phyloP scores from a whole-genome alignment of 2,329 filamentous ascomycete species.

The Sporothrix pseudoabietina region DNA sequence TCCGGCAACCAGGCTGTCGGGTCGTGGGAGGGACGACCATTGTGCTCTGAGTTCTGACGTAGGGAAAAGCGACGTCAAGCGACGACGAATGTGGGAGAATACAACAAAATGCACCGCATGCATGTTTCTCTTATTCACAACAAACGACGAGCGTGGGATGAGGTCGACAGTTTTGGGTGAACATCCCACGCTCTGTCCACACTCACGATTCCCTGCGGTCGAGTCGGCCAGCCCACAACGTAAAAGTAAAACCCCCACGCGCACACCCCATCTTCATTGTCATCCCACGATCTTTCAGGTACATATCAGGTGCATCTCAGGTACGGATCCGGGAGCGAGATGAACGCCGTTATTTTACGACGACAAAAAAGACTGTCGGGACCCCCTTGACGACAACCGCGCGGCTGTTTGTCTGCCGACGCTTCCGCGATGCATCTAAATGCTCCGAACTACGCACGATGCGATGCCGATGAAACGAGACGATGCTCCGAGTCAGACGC shows the following conservation, averaged over 20 bases:
- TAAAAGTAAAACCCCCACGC: constrained; percentile 2
- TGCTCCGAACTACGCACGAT: neutral
- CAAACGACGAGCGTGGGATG: neutral
- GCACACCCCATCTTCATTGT: neutral
- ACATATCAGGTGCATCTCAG: neutral
- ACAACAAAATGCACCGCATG: neutral
- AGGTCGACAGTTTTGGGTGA: neutral
- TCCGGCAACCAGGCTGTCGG: constrained; percentile 10
- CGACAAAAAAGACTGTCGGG: neutral
- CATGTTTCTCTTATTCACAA: constrained; percentile 9
- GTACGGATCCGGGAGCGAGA: neutral
- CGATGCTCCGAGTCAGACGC: neutral
- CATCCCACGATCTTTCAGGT: neutral
- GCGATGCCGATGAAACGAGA: neutral
- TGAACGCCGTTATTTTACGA: neutral
- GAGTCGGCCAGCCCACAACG: neutral
- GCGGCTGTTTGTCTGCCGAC: neutral
- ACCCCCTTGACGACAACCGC: neutral
- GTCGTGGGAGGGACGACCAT: neutral
- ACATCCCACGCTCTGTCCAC: constrained; percentile 2
- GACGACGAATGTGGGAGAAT: neutral
- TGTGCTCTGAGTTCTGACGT: neutral
- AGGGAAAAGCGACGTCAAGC: neutral
- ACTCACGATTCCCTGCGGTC: neutral
- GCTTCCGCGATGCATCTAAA: neutral